A percentile compares a stretch with the other conserved stretches of the same genome.
phyloP scores from a whole-genome alignment of 1,284 basidiomycete species.

The Microbotryum lychnidis-dioicae region DNA sequence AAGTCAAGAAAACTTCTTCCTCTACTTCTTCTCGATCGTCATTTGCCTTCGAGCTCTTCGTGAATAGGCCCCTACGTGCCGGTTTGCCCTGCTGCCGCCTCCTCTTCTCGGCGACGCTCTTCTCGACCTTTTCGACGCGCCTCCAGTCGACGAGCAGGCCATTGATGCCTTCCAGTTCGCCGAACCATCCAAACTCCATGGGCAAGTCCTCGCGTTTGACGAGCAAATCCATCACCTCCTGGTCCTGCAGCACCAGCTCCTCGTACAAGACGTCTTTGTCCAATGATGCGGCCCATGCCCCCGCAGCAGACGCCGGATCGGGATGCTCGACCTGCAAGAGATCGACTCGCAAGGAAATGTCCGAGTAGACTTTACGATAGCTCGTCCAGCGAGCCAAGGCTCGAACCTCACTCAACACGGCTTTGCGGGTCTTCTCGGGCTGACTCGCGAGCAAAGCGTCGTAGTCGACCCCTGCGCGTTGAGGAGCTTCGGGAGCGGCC shows the following conservation, averaged over 20 bases:
- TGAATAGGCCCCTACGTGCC: no score
- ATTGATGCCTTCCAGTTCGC: conserved; percentile 4
- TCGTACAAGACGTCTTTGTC: conserved; percentile 9
- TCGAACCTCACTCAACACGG: conserved; percentile 15
- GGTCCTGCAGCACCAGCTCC: conserved; percentile 7
- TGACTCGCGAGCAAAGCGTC: background rate
- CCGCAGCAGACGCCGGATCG: background rate
- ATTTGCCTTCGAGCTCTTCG: no score
- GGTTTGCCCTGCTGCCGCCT: background rate
- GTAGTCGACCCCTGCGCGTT: conserved; percentile 1
- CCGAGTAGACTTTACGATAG: conserved; percentile 15
- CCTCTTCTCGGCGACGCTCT: background rate
- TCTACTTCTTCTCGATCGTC: background rate
- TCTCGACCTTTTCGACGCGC: background rate
- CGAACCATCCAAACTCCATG: conserved; percentile 28
- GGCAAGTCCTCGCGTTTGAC: background rate
- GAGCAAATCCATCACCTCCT: background rate
- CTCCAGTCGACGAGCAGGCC: background rate
- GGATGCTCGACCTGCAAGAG: conserved; percentile 2
- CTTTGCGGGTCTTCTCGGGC: background rate
- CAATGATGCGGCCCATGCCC: background rate
- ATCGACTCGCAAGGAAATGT: conserved; percentile 21
- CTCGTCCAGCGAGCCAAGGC: conserved; percentile 15
- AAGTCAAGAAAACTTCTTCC: background rate
- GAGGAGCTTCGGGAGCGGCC: background rate